A percentile compares a stretch with the other conserved stretches of the same genome.
phyloP scores from a whole-genome alignment of 1,284 basidiomycete species.

The Phlebopus sp. region DNA sequence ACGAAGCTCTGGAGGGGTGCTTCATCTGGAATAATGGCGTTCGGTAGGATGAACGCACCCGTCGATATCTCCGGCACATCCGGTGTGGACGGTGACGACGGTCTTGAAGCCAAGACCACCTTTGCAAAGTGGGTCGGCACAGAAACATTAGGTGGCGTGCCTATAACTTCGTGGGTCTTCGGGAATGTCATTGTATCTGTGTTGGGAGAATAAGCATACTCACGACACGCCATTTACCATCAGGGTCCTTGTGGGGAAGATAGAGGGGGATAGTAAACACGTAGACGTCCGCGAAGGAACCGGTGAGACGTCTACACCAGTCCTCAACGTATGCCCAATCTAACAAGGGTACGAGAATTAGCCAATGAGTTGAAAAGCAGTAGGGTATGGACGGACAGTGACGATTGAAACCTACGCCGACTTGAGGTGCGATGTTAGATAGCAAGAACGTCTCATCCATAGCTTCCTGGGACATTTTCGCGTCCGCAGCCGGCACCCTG shows the following conservation, averaged over 20 bases:
- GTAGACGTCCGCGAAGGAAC: slow-evolving; percentile 88
- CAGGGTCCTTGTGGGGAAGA: slow-evolving; percentile 78
- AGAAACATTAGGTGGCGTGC: slow-evolving; percentile 82
- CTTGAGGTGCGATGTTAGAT: slow-evolving; percentile 97
- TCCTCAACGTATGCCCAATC: slow-evolving; percentile 98
- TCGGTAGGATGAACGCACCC: slow-evolving; percentile 94
- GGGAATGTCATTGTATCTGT: not conserved
- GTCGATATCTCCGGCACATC: slow-evolving; percentile 74
- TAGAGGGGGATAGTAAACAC: slow-evolving; percentile 99
- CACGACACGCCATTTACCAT: slow-evolving; percentile 94
- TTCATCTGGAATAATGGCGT: slow-evolving; percentile 84
- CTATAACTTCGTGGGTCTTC: slow-evolving; percentile 92
- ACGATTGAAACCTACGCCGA: slow-evolving; percentile 95
- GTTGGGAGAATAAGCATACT: slow-evolving; percentile 33
- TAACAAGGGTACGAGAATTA: slow-evolving; percentile 28
- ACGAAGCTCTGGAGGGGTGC: slow-evolving; percentile 78
- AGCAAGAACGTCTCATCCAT: slow-evolving; percentile 98
- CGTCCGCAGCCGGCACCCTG: slow-evolving; percentile 95
- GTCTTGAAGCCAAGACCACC: slow-evolving; percentile 81
- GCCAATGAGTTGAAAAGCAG: not conserved
- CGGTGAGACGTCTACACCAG: slow-evolving; percentile 89
- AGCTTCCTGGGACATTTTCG: slow-evolving; percentile 85
- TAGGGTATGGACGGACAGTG: slow-evolving; percentile 65
- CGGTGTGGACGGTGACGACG: slow-evolving; percentile 71
- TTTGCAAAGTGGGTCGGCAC: slow-evolving; percentile 99